A percentile compares a stretch with the other conserved stretches of the same genome.
These are phyloP conservation scores for Daedalea quercina DNA, from an alignment of 768 basidiomycete species.

Conservation along the genomic window DNA sequence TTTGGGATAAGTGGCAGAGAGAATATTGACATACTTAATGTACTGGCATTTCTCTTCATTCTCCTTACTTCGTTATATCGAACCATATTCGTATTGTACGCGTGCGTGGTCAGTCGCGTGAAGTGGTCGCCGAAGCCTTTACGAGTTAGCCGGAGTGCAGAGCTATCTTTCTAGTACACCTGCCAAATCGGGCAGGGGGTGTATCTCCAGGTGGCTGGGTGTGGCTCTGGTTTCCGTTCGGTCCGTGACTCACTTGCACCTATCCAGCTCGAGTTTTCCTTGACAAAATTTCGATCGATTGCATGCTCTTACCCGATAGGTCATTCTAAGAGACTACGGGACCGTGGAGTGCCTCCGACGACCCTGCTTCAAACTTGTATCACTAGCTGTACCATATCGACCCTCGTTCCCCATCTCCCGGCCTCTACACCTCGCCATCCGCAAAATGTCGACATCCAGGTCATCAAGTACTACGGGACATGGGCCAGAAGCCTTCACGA, in stretches of 20 bases:
- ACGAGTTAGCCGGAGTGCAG: too few species aligned
- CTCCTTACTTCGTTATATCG: too few species aligned
- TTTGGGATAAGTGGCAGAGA: too few species aligned
- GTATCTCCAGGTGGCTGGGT: neutral
- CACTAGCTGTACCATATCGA: neutral
- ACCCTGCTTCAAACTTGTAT: neutral
- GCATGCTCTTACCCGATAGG: neutral
- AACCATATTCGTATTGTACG: too few species aligned
- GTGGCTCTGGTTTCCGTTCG: neutral
- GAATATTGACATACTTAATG: too few species aligned
- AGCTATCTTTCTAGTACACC: neutral
- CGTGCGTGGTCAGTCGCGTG: too few species aligned
- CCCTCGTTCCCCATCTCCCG: neutral
- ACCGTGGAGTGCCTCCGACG: neutral
- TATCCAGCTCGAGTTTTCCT: neutral
- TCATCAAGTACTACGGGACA: neutral
- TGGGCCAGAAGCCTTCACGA: slow-evolving; percentile 10
- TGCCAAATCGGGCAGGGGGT: neutral
- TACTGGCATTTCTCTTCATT: too few species aligned
- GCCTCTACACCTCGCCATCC: neutral
- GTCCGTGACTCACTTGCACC: neutral
- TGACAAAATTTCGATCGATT: slow-evolving; percentile 13
- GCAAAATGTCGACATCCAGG: slow-evolving; percentile 5
- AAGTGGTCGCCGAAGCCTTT: too few species aligned
- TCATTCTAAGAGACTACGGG: neutral